Evolutionary conservation across 169 alveolate species (phyloP).

Genomic region (Eimeria tenella): DNA sequence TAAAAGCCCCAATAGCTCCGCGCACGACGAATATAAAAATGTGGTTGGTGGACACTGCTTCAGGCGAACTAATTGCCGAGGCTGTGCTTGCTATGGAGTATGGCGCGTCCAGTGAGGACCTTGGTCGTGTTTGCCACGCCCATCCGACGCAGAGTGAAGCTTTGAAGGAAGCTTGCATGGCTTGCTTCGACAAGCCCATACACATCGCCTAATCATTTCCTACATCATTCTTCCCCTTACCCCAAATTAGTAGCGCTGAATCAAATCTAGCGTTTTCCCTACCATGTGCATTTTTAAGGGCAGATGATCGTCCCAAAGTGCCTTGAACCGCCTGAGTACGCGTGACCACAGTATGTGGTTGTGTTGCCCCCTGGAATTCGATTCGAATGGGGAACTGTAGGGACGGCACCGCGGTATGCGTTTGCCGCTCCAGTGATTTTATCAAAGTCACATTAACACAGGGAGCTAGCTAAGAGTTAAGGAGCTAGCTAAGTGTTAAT

Average conservation of each 20-base stretch:
- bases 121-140: slow-evolving; percentile 97
- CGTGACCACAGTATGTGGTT: background rate
- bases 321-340: too few species aligned
- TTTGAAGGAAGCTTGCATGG: slow-evolving; percentile 96
- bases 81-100: slow-evolving; percentile 95
- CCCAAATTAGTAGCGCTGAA: background rate
- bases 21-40: background rate
- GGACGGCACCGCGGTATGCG: too few species aligned
- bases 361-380: background rate
- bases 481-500: too few species aligned
- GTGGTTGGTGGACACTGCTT: background rate
- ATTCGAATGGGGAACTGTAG: background rate
- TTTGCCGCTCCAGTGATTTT: too few species aligned
- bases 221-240: background rate
- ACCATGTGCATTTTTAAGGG: too few species aligned
- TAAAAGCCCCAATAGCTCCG: background rate
- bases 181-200: slow-evolving; percentile 95
- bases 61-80: slow-evolving; percentile 96
- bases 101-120: slow-evolving; percentile 97
- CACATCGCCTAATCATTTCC: slow-evolving; percentile 85
- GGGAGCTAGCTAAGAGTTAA: too few species aligned
- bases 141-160: slow-evolving; percentile 99
- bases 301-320: too few species aligned
- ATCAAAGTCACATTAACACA: too few species aligned
- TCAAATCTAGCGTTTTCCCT: background rate